Evolutionary conservation across 192 early-diverging fungal genomes (phyloP), one percentile per base, ranked within the genome.

Genomic region (Gryganskiella cystojenkinii): DNA sequence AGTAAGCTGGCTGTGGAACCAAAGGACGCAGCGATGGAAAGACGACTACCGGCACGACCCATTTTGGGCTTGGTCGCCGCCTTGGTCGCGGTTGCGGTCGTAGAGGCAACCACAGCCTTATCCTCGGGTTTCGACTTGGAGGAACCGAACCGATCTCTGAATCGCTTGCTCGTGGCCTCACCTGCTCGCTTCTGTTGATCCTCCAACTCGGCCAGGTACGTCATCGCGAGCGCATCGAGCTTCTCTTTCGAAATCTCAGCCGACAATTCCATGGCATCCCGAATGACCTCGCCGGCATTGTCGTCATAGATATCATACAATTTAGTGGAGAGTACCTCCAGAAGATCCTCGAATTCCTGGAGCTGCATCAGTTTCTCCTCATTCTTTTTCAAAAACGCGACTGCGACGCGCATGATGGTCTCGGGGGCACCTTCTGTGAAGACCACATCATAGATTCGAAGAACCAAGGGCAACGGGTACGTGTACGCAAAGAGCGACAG

Each of bases 401-500:
- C 83, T 0, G 94, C 93, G 13, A 98, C 90, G 4, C 92, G 88
- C 81, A 97, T 92, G 61, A 97, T 92, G 8, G 94, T 85, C 74
- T 97, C 97, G n/a, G 92, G 85, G 13, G 90, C 87, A 52, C 97
- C 96, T 74, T 99, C 96, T 3, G 91, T 90, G 70, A 97, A 95
- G 20, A 95, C 85, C 17, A 98, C 88, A 81, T 99, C 98, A 78
- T 95, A 91, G 35, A 97, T 95, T 20, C 98, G 90, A 63, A 96
- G 87, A 10, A 98, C 95, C 55, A 96, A 76, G 17, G 89, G 84
- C 56, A 98, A 84, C 31, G 98, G 98, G 80, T 96, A 97, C 4
- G 93, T 90, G 84, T 97, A 98, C 2, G 98, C 96, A 88, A 99
- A 99, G 34, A 97, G 80, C 0, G 98, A 96, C 71, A 99, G 83